These are phyloP conservation scores for Boletus subluridellus DNA, from an alignment of 1,284 basidiomycete species.

Conservation along the genomic window DNA sequence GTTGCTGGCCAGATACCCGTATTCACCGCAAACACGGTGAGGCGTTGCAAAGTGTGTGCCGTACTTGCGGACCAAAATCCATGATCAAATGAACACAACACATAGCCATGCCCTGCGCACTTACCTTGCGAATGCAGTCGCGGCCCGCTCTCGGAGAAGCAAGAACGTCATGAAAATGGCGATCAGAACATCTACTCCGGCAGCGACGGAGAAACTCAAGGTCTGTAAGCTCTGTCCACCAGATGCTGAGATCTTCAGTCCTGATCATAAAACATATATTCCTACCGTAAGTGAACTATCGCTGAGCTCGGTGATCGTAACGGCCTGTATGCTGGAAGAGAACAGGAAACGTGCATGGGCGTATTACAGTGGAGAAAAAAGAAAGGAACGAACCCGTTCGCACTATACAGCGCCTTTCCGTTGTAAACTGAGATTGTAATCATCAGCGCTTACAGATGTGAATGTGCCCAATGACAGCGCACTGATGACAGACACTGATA, in stretches of 20 bases:
- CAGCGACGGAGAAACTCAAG: not conserved
- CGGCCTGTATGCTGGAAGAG: not conserved
- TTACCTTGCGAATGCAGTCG: not conserved
- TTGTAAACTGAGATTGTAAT: slow-evolving; percentile 4
- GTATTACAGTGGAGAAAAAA: too few species aligned
- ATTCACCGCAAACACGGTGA: too few species aligned
- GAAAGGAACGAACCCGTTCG: slow-evolving; percentile 8
- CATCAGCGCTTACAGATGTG: not conserved
- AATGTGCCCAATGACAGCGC: not conserved
- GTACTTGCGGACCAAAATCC: not conserved
- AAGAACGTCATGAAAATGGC: not conserved
- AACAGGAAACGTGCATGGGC: not conserved
- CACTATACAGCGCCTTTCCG: slow-evolving; percentile 1
- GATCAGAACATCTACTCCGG: not conserved
- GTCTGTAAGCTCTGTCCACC: not conserved
- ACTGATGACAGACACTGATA: slow-evolving; percentile 5
- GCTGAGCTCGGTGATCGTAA: not conserved
- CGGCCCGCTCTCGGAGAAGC: not conserved
- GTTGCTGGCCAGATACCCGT: slow-evolving; percentile 8
- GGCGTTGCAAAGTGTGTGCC: too few species aligned
- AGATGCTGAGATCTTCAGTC: not conserved
- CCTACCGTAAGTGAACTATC: not conserved
- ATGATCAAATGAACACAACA: not conserved
- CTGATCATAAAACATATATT: not conserved
- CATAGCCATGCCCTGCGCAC: too few species aligned